A percentile compares a stretch with the other conserved stretches of the same genome.
These are phyloP conservation scores for Megacollybia marginata DNA, from an alignment of 768 basidiomycete species.

Conservation along the genomic window DNA sequence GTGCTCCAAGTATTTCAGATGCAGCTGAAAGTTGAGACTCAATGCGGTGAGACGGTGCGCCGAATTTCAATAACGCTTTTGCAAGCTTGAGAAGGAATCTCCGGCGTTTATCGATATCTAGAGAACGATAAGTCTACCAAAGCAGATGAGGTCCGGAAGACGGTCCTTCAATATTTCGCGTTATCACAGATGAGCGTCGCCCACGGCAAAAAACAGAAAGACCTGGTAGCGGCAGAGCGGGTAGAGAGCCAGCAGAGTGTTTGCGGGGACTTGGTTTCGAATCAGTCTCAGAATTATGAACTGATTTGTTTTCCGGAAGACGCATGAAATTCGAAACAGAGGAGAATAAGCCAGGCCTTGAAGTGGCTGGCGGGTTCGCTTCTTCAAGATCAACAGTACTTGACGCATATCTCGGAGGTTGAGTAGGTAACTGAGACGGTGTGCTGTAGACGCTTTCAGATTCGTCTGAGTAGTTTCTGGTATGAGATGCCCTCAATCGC, in stretches of 20 bases:
- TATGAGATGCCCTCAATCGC: too few relatives aligned
- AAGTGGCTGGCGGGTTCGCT: background rate
- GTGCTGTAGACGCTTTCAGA: too few relatives aligned
- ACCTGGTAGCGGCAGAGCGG: conserved; percentile 8
- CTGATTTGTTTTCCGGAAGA: background rate
- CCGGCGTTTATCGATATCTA: conserved; percentile 41
- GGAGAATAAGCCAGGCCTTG: background rate
- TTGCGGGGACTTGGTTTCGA: background rate
- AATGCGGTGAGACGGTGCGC: conserved; percentile 90
- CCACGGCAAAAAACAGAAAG: conserved; percentile 23
- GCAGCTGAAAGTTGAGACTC: conserved; percentile 83
- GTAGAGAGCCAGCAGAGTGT: too few relatives aligned
- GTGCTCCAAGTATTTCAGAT: conserved; percentile 68
- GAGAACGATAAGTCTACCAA: background rate
- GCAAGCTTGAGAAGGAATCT: conserved; percentile 83
- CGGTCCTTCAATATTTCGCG: conserved; percentile 42
- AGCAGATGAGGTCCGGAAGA: background rate
- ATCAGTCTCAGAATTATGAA: background rate
- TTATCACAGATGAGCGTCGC: conserved; percentile 26
- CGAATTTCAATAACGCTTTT: conserved; percentile 84
- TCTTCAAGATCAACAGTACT: background rate
- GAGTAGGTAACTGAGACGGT: too few relatives aligned
- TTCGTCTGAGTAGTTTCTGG: too few relatives aligned
- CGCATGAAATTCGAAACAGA: background rate
- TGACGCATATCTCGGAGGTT: too few relatives aligned